phyloP scores from a whole-genome alignment of 148 eudicot species.

The Rhododendron kiyosumense region DNA sequence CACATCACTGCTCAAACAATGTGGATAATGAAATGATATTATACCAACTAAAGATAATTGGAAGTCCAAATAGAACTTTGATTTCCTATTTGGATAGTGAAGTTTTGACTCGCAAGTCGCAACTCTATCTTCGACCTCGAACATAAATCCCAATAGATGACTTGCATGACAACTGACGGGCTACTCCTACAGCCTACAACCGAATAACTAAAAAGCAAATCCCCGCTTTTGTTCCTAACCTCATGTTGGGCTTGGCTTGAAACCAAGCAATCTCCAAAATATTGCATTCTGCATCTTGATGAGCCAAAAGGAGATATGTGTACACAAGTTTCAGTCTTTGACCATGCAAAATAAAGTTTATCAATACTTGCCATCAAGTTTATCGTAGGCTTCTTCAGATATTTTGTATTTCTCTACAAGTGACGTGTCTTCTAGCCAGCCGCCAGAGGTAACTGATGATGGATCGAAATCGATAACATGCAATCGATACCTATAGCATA shows the following conservation, averaged over 20 bases:
- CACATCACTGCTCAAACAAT: background rate
- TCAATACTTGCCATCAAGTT: conserved; percentile 57
- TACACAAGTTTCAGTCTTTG: background rate
- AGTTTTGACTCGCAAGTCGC: background rate
- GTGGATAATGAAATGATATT: background rate
- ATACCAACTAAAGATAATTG: background rate
- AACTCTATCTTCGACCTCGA: background rate
- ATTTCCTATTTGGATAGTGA: background rate
- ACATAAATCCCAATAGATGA: background rate
- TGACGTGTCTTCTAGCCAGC: conserved; percentile 95
- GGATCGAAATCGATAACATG: conserved; percentile 92
- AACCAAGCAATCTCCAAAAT: background rate
- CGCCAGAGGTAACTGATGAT: conserved; percentile 85
- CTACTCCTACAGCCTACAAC: background rate
- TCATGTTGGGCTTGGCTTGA: background rate
- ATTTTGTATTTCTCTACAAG: conserved; percentile 85
- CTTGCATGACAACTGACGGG: background rate
- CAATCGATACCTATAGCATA: conserved; percentile 52
- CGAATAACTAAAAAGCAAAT: background rate
- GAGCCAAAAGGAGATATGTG: conserved; percentile 1
- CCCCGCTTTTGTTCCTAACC: background rate
- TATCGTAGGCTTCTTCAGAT: conserved; percentile 78
- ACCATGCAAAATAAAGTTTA: conserved; percentile 2
- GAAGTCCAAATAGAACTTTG: background rate
- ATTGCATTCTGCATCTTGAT: background rate